Percentiles rank a stretch among this genome's conserved stretches.
Evolutionary conservation across 78 protist species (phyloP).

Genomic region (Polysphondylium violaceum): DNA sequence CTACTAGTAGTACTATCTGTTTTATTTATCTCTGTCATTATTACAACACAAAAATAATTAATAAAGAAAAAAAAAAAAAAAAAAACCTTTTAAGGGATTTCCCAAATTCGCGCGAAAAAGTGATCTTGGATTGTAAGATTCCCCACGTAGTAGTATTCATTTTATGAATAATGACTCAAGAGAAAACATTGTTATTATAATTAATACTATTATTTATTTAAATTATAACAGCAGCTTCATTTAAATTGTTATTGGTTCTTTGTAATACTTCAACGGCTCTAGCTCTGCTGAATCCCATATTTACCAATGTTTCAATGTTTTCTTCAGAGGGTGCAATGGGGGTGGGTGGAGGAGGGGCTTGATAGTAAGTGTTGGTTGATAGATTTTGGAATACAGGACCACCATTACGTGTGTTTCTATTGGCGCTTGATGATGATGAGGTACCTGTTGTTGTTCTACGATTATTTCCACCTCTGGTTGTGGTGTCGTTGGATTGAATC

Average conservation of each 20-base stretch:
- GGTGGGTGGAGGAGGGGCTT: neutral
- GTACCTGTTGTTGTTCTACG: constrained; percentile 1
- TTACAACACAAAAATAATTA: no score
- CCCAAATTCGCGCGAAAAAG: no score
- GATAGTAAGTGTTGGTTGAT: neutral
- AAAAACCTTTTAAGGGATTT: no score
- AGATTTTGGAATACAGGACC: constrained; percentile 14
- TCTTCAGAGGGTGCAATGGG: constrained; percentile 27
- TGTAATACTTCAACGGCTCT: constrained; percentile 17
- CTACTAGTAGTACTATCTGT: no score
- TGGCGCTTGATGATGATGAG: neutral
- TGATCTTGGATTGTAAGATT: no score
- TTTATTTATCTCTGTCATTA: no score
- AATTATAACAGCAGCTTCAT: constrained; percentile 47
- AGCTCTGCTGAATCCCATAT: constrained; percentile 47
- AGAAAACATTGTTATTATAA: no score
- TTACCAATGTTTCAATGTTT: constrained; percentile 15
- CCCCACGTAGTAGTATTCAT: no score
- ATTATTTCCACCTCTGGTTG: constrained; percentile 16
- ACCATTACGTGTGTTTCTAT: no score
- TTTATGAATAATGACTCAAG: no score
- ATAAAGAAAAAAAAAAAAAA: no score
- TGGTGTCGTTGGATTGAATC: neutral
- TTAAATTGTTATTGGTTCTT: constrained; percentile 38
- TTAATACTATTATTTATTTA: constrained; percentile 2